Conservation (phyloP, 352 stramenopile genomes). For the Pythium sukuiense region DNA sequence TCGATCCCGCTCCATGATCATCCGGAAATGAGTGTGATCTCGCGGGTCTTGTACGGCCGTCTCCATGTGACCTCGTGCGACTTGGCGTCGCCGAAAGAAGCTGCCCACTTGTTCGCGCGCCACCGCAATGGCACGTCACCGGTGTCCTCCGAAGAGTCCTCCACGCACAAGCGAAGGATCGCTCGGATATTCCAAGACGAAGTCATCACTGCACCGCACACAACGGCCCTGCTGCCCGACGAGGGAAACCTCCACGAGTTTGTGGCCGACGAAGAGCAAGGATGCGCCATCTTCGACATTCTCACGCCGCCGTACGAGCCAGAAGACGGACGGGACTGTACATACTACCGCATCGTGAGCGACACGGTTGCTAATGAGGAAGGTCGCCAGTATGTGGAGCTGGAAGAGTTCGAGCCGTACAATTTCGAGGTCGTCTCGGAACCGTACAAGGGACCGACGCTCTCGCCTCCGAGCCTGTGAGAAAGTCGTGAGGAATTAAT, state of each 20-base stretch:
- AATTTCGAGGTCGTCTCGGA: constrained; percentile 61
- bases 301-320: constrained; percentile 82
- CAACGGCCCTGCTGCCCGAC: constrained; percentile 68
- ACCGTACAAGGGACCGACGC: constrained; percentile 44
- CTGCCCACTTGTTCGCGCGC: constrained; percentile 13
- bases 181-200: constrained; percentile 48
- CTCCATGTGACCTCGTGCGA: constrained; percentile 69
- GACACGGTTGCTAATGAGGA: constrained; percentile 20
- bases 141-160: not conserved
- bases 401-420: constrained; percentile 51
- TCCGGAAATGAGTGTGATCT: constrained; percentile 84
- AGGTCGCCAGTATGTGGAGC: constrained; percentile 16
- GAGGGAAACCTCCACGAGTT: constrained; percentile 81
- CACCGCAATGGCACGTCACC: constrained; percentile 16
- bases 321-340: constrained; percentile 64
- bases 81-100: constrained; percentile 34
- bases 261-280: constrained; percentile 59
- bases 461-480: constrained; percentile 19
- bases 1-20: constrained; percentile 83
- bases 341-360: constrained; percentile 66
- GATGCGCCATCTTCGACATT: constrained; percentile 86
- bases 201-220: constrained; percentile 52
- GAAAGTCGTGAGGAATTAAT: not conserved
- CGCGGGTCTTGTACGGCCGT: constrained; percentile 73
- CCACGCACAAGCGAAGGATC: constrained; percentile 15